Percentiles rank a stretch among this genome's conserved stretches.
These are phyloP conservation scores for Tritrichomonas musculus DNA, from an alignment of 208 protist genomes.

Conservation along the genomic window DNA sequence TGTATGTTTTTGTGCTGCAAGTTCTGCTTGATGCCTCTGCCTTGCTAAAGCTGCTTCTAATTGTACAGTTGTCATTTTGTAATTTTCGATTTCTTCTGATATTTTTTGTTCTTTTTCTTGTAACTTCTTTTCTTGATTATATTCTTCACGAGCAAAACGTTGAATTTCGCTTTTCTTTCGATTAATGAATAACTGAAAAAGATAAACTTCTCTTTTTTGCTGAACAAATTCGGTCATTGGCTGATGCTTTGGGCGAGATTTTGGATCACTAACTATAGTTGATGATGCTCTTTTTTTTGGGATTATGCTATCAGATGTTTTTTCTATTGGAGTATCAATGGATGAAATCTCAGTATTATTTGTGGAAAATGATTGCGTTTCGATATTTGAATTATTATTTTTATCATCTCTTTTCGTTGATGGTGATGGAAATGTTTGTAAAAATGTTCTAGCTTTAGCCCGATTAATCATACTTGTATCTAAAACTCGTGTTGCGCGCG, in stretches of 20 bases:
- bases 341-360: too few relatives aligned
- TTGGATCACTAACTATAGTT: too few relatives aligned
- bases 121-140: neutral
- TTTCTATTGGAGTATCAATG: too few relatives aligned
- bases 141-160: neutral
- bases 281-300: too few relatives aligned
- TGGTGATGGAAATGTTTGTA: too few relatives aligned
- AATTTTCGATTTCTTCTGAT: neutral
- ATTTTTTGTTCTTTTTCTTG: conserved; percentile 15
- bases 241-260: neutral
- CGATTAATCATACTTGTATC: too few relatives aligned
- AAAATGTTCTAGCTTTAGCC: too few relatives aligned
- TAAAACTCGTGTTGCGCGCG: too few relatives aligned
- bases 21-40: neutral
- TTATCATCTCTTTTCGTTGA: too few relatives aligned
- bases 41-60: neutral
- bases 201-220: neutral
- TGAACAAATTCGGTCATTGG: conserved; percentile 4
- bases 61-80: neutral
- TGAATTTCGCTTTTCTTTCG: neutral
- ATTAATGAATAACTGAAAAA: neutral
- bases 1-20: neutral
- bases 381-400: too few relatives aligned
- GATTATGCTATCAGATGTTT: too few relatives aligned
- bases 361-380: too few relatives aligned